These are phyloP conservation scores for Diaporthe sp. DNA, from an alignment of 2,329 filamentous ascomycete species.

Conservation along the genomic window DNA sequence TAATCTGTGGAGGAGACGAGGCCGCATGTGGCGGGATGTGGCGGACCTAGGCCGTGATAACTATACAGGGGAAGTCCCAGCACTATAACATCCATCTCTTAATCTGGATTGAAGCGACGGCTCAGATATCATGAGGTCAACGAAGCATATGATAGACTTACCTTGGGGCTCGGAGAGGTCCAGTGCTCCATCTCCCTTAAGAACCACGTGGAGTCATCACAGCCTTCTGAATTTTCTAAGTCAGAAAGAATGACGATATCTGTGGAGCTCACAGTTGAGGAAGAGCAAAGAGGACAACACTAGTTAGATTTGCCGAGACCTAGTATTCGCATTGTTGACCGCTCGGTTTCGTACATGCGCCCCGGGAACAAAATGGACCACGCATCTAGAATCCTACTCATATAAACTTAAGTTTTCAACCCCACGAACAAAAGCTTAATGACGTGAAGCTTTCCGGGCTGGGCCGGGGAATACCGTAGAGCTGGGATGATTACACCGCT, in stretches of 20 bases:
- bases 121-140: neutral
- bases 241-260: too few relatives aligned
- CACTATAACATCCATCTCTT: accelerated
- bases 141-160: neutral
- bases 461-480: neutral
- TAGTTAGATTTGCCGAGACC: neutral
- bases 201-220: neutral
- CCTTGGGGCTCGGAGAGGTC: neutral
- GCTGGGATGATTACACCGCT: neutral
- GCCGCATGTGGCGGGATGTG: neutral
- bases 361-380: neutral
- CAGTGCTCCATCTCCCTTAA: neutral
- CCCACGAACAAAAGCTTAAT: neutral
- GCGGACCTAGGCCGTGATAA: neutral
- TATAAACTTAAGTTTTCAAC: neutral
- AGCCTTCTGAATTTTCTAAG: neutral
- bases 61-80: neutral
- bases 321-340: neutral
- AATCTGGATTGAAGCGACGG: neutral
- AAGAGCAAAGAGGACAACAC: neutral
- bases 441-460: neutral
- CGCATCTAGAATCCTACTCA: neutral
- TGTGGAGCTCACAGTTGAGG: too few relatives aligned
- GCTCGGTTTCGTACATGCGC: neutral
- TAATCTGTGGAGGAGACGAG: neutral